Evolutionary conservation across 108 stramenopile genomes (phyloP).

Genomic region (Fragilaria radians): DNA sequence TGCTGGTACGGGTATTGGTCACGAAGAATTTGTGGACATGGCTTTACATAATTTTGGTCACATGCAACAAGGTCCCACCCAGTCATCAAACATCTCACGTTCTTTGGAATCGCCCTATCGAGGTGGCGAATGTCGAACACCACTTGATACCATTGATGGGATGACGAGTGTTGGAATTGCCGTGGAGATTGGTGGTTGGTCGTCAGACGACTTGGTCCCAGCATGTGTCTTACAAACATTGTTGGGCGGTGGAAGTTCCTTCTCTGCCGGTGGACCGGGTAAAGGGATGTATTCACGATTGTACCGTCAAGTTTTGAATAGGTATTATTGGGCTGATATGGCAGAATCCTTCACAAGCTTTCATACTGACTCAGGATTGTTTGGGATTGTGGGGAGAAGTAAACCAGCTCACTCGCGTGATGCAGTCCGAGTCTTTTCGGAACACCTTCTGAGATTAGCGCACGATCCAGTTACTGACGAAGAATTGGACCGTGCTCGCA

Average conservation of each 20-base stretch:
- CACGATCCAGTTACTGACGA: slow-evolving; percentile 55
- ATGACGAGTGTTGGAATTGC: slow-evolving; percentile 85
- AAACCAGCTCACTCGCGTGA: slow-evolving; percentile 45
- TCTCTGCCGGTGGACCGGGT: slow-evolving; percentile 98
- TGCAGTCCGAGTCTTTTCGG: slow-evolving; percentile 63
- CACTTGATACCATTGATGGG: slow-evolving; percentile 53
- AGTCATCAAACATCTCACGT: slow-evolving; percentile 26
- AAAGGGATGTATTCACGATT: slow-evolving; percentile 99
- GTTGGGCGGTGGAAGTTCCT: slow-evolving; percentile 93
- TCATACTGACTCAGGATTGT: slow-evolving; percentile 86
- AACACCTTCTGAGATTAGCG: slow-evolving; percentile 75
- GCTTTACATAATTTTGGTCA: slow-evolving; percentile 77
- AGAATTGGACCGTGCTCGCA: slow-evolving; percentile 91
- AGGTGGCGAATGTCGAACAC: slow-evolving; percentile 56
- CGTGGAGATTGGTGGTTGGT: slow-evolving; percentile 96
- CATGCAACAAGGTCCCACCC: slow-evolving; percentile 23
- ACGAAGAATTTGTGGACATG: slow-evolving; percentile 83
- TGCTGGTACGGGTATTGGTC: slow-evolving; percentile 91
- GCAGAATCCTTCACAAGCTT: slow-evolving; percentile 90
- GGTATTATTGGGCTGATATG: slow-evolving; percentile 88
- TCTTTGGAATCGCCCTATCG: slow-evolving; percentile 56
- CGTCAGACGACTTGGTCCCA: slow-evolving; percentile 81
- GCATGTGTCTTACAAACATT: slow-evolving; percentile 94
- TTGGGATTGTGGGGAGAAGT: slow-evolving; percentile 82
- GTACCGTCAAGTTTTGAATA: slow-evolving; percentile 93